Base-by-base conservation (phyloP, 805 yeast species). In the Schizosaccharomyces lindneri region DNA sequence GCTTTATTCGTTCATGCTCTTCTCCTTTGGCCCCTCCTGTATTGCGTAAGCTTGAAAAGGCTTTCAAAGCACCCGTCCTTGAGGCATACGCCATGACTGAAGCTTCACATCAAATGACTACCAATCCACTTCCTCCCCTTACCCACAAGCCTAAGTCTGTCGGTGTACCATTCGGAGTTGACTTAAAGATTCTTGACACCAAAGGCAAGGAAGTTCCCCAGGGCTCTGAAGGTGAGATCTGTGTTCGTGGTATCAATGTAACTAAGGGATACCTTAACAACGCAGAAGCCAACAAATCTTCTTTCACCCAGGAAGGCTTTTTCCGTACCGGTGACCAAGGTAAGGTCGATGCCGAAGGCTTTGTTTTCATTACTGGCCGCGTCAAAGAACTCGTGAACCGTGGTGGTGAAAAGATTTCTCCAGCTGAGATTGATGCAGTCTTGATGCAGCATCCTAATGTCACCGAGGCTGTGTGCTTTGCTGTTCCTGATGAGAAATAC, bases 251-350 rank as follows among this genome's bases (percentile, higher is more conserved):
- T 24, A 74, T 76, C 11, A 81, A 84, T 66, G 85, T 84, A 60
- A 84, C 89, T 6, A 73, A 76, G 9, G 89, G 89, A 0, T 84
- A 84, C 70, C 76, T 83, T 62, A 81, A 83, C 71, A 85, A 85
- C 68, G 77, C 76, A 43, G 81, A 81, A 70, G 90, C 89, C 48
- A 84, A 85, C 64, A 73, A 73, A 48, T 87, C 81, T 65, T 76
- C 83, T 43, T 83, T 81, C 71, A 81, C 87, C 13, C 7, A 21
- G 11, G 65, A 71, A 61, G 81, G 81, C 43, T 83, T 75, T 70
- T 84, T 84, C 78, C 77, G 86, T 64, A 84, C 93, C 4, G 93
- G 93, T 59, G 93, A 84, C 68, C 85, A 84, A 68, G 89, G 88
- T 1, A 76, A 71, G 65, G 69, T 79, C 61, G 85, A 82, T 67